Conservation (phyloP, 768 basidiomycete genomes). For the Naganishia vishniacii region DNA sequence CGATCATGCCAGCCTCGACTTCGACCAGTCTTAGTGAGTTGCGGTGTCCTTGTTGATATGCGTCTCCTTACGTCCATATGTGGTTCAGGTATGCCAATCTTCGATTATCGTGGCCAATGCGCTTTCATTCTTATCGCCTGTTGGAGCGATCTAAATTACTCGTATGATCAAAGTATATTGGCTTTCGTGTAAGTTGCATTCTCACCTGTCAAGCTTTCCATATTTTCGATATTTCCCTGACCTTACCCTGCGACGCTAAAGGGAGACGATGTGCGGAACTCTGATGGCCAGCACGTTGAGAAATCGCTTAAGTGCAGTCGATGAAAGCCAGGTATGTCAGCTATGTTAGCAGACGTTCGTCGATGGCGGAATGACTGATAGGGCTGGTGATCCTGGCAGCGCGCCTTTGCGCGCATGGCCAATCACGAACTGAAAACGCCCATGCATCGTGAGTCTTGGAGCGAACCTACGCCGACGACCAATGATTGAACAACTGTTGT, state of each 20-base stretch:
- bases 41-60: not conserved
- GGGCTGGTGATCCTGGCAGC: slow-evolving; percentile 19
- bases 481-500: not conserved
- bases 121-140: slow-evolving; percentile 44
- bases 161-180: slow-evolving; percentile 40
- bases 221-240: no score
- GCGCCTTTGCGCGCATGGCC: slow-evolving; percentile 43
- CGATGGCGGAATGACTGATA: not conserved
- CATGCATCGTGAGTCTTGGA: slow-evolving; percentile 34
- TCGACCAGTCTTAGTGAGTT: slow-evolving; percentile 24
- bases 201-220: no score
- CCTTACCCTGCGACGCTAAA: not conserved
- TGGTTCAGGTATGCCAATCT: slow-evolving; percentile 40
- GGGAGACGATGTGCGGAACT: slow-evolving; percentile 44
- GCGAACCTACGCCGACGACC: not conserved
- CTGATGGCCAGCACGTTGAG: slow-evolving; percentile 32
- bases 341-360: not conserved
- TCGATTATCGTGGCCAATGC: slow-evolving; percentile 43
- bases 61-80: no score
- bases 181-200: slow-evolving; percentile 43
- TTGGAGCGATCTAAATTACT: slow-evolving; percentile 44
- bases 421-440: slow-evolving; percentile 46
- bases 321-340: slow-evolving; percentile 34
- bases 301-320: slow-evolving; percentile 20
- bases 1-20: slow-evolving; percentile 24